These are phyloP conservation scores for Tolypocladium endophyticum DNA, from an alignment of 2,329 filamentous ascomycete genomes.

Conservation along the genomic window DNA sequence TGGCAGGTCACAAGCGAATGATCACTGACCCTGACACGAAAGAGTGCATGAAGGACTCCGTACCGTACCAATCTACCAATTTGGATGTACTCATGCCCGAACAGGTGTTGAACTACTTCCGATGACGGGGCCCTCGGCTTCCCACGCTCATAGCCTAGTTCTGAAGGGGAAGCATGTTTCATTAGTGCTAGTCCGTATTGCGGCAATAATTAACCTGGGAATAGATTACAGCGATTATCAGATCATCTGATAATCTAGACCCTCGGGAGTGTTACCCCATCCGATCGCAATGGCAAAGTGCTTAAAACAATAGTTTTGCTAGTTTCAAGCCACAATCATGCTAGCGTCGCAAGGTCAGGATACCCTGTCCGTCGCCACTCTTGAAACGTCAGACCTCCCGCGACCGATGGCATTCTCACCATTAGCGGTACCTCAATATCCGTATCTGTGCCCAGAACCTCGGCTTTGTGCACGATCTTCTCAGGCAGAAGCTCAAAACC, in stretches of 20 bases:
- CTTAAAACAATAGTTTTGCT: background rate
- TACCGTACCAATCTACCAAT: no score
- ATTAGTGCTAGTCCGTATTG: background rate
- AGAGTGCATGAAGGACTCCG: background rate
- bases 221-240: conserved; percentile 13
- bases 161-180: background rate
- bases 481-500: conserved; percentile 30
- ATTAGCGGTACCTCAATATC: conserved; percentile 30
- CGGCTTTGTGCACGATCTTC: conserved; percentile 26
- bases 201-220: conserved; percentile 17
- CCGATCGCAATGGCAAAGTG: background rate
- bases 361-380: conserved; percentile 14
- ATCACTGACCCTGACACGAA: background rate
- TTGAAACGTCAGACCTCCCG: conserved; percentile 20
- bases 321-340: background rate
- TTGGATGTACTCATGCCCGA: background rate
- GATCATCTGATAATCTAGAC: conserved; percentile 23
- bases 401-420: conserved; percentile 27
- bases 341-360: background rate
- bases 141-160: no score
- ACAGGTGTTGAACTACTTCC: background rate
- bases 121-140: background rate
- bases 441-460: conserved; percentile 19
- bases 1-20: background rate
- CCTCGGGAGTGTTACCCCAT: background rate